A percentile compares a stretch with the other conserved stretches of the same genome.
phyloP scores from a whole-genome alignment of 2,329 filamentous ascomycete species.

The Colletotrichum sidae region DNA sequence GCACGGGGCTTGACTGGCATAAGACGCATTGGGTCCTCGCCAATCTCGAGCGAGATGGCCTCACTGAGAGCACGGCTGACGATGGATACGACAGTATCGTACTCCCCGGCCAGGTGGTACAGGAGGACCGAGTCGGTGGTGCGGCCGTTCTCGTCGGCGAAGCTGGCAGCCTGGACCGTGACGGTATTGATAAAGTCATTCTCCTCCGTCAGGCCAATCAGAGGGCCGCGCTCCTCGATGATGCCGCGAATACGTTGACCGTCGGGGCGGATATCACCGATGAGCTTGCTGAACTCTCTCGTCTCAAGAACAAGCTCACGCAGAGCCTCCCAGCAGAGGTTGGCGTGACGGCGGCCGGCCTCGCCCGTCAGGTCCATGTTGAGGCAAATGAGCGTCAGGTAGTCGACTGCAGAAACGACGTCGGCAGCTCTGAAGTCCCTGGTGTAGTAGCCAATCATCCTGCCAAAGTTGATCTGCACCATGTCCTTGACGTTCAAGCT shows the following conservation, averaged over 20 bases:
- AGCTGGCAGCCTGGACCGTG: conserved; percentile 89
- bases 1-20: conserved; percentile 82
- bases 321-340: conserved; percentile 90
- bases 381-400: conserved; percentile 89
- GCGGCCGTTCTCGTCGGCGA: conserved; percentile 93
- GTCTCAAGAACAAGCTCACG: conserved; percentile 97
- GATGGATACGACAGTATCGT: conserved; percentile 91
- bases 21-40: conserved; percentile 81
- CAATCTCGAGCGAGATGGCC: conserved; percentile 86
- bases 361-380: conserved; percentile 85
- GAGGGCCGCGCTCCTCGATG: conserved; percentile 84
- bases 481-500: conserved; percentile 75
- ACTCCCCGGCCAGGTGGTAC: conserved; percentile 94
- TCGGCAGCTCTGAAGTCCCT: conserved; percentile 93
- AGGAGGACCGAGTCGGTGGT: conserved; percentile 94
- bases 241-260: conserved; percentile 87
- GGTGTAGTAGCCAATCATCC: conserved; percentile 95
- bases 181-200: conserved; percentile 91
- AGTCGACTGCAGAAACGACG: conserved; percentile 91
- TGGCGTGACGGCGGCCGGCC: conserved; percentile 79
- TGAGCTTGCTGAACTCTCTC: conserved; percentile 91
- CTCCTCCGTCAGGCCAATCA: conserved; percentile 84
- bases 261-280: conserved; percentile 90
- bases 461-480: conserved; percentile 92
- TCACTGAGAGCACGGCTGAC: conserved; percentile 92